Evolutionary conservation across 257 asterid genomes (phyloP).

Genomic region (Euphrasia confusa): DNA sequence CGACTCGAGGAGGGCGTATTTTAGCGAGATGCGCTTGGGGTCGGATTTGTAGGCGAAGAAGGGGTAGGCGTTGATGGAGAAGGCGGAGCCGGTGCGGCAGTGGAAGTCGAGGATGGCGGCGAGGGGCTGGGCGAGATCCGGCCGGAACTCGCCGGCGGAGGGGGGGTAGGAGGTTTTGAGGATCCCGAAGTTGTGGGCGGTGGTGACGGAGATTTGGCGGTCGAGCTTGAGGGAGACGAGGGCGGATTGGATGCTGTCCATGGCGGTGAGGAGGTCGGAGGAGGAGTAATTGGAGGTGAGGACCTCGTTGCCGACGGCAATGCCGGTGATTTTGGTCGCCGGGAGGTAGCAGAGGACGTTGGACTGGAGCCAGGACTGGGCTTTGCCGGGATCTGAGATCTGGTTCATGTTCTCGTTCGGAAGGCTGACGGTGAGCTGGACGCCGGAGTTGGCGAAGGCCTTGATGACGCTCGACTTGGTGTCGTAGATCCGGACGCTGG

Average conservation of each 20-base stretch:
- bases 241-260: conserved; percentile 62
- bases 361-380: conserved; percentile 57
- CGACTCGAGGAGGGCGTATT: conserved; percentile 57
- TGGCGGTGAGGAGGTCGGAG: conserved; percentile 63
- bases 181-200: conserved; percentile 70
- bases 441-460: conserved; percentile 76
- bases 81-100: conserved; percentile 55
- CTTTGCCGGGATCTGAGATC: conserved; percentile 53
- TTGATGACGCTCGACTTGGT: conserved; percentile 67
- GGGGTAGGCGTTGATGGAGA: conserved; percentile 75
- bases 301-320: conserved; percentile 82
- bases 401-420: conserved; percentile 53
- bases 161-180: conserved; percentile 78
- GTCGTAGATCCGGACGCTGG: conserved; percentile 75
- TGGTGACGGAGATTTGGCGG: conserved; percentile 55
- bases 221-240: conserved; percentile 53
- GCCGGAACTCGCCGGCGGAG: conserved; percentile 63
- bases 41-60: conserved; percentile 67
- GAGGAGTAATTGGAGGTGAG: conserved; percentile 57
- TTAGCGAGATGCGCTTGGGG: conserved; percentile 57
- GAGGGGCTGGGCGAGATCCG: conserved; percentile 40
- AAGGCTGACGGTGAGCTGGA: conserved; percentile 66
- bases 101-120: conserved; percentile 59
- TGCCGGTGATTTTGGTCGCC: conserved; percentile 60
- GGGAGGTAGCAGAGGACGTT: conserved; percentile 64